Evolutionary conservation across 768 basidiomycete species (phyloP).

Genomic region (Crepidotus variabilis): DNA sequence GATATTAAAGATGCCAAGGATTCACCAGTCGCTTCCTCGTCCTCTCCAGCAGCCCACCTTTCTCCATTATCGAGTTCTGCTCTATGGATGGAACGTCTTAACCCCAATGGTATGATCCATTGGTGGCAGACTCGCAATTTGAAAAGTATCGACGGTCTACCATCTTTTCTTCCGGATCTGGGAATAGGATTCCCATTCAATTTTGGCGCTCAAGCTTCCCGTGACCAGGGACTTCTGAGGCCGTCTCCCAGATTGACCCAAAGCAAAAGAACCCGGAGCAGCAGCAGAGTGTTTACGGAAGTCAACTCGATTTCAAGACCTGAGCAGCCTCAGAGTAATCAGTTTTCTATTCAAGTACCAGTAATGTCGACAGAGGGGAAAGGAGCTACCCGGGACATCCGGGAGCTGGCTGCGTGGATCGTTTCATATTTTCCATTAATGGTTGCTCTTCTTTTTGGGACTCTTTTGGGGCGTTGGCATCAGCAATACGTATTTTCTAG

Average conservation of each 20-base stretch:
- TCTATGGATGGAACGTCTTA: slow-evolving; percentile 12
- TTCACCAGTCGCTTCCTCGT: slow-evolving; percentile 5
- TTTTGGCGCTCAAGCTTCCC: background rate
- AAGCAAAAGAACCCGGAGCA: background rate
- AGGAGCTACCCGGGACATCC: background rate
- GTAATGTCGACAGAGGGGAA: background rate
- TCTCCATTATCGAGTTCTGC: background rate
- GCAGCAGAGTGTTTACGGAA: background rate
- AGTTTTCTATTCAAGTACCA: background rate
- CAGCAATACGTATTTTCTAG: background rate
- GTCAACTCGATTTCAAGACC: background rate
- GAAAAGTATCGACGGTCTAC: slow-evolving; percentile 54
- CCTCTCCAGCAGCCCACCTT: background rate
- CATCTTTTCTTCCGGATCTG: slow-evolving; percentile 31
- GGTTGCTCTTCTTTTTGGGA: background rate
- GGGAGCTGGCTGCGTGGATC: background rate
- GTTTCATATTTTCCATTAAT: slow-evolving; percentile 1
- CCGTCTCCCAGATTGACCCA: background rate
- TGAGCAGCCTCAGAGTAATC: background rate
- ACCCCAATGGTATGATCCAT: slow-evolving; percentile 42
- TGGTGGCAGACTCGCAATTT: slow-evolving; percentile 54
- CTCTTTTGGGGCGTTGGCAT: background rate
- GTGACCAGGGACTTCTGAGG: background rate
- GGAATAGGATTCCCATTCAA: slow-evolving; percentile 15
- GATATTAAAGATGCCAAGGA: slow-evolving; percentile 26